A percentile compares a stretch with the other conserved stretches of the same genome.
Conservation (phyloP, 1,284 basidiomycete genomes). For the Chalciporus sp. region DNA sequence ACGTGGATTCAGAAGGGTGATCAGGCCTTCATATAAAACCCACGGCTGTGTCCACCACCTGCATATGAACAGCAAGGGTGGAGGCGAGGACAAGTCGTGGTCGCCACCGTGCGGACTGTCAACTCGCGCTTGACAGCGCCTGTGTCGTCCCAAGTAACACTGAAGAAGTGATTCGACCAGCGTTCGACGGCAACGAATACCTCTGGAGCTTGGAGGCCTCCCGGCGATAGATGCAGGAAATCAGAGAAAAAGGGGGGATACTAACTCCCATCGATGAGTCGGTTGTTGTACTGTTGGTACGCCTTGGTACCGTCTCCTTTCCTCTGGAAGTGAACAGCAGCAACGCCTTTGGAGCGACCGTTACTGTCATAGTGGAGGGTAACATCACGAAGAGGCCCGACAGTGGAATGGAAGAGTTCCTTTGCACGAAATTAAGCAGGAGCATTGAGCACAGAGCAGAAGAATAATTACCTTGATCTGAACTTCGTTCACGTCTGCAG, state of each 20-base stretch:
- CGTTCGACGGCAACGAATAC: constrained; percentile 24
- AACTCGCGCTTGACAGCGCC: constrained; percentile 36
- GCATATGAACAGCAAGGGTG: constrained; percentile 15
- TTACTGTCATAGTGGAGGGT: constrained; percentile 84
- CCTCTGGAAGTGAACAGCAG: constrained; percentile 85
- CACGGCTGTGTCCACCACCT: constrained; percentile 31
- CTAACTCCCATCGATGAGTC: constrained; percentile 99
- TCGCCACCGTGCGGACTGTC: constrained; percentile 33
- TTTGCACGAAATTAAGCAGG: constrained; percentile 35
- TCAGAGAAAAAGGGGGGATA: constrained; percentile 60
- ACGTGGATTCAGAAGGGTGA: constrained; percentile 30
- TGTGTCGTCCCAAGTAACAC: constrained; percentile 30
- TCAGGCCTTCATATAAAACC: constrained; percentile 29
- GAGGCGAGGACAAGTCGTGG: constrained; percentile 35
- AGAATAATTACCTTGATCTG: constrained; percentile 82
- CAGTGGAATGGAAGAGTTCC: constrained; percentile 93
- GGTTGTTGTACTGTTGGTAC: constrained; percentile 94
- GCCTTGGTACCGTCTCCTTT: constrained; percentile 92
- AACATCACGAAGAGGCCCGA: constrained; percentile 85
- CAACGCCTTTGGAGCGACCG: constrained; percentile 90
- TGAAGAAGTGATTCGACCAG: constrained; percentile 25
- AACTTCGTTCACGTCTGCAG: constrained; percentile 90
- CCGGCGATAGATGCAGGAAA: constrained; percentile 34
- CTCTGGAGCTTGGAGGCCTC: constrained; percentile 20
- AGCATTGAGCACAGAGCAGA: background rate